Percentiles rank a stretch among this genome's conserved stretches.
These are phyloP conservation scores for Citrus sinensis DNA, from an alignment of 345 rosid genomes.

Conservation along the genomic window DNA sequence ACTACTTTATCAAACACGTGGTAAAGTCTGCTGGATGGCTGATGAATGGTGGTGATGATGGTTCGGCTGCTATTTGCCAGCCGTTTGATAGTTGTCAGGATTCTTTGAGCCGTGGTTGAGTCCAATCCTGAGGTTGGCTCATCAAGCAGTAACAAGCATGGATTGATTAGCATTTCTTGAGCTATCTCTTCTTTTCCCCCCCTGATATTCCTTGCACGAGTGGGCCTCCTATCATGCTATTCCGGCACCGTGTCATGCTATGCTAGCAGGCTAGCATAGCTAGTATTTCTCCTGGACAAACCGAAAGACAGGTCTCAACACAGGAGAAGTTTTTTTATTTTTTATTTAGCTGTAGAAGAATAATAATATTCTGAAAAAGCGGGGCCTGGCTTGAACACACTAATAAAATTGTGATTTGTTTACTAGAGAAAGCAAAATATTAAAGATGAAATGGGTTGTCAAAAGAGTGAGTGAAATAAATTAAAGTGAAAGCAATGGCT, in stretches of 20 bases:
- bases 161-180: slow-evolving; percentile 96
- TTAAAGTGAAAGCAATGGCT: slow-evolving; percentile 5
- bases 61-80: slow-evolving; percentile 87
- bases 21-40: slow-evolving; percentile 91
- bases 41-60: slow-evolving; percentile 88
- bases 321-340: too few species aligned
- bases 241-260: slow-evolving; percentile 41
- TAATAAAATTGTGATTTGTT: neutral
- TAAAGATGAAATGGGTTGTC: slow-evolving; percentile 5
- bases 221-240: slow-evolving; percentile 97
- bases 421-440: neutral
- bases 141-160: slow-evolving; percentile 80
- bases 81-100: slow-evolving; percentile 69
- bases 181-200: slow-evolving; percentile 95
- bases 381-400: neutral
- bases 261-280: slow-evolving; percentile 62
- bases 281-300: slow-evolving; percentile 85
- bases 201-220: slow-evolving; percentile 91
- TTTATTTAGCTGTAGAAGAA: neutral
- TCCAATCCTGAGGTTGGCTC: slow-evolving; percentile 98
- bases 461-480: neutral
- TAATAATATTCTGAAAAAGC: neutral
- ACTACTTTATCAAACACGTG: slow-evolving; percentile 96
- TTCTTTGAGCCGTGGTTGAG: slow-evolving; percentile 88
- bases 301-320: slow-evolving; percentile 1